Percentiles rank a stretch among this genome's conserved stretches.
These are phyloP conservation scores for Maudiozyma serrabonitensis DNA, from an alignment of 805 yeast species.

Conservation along the genomic window DNA sequence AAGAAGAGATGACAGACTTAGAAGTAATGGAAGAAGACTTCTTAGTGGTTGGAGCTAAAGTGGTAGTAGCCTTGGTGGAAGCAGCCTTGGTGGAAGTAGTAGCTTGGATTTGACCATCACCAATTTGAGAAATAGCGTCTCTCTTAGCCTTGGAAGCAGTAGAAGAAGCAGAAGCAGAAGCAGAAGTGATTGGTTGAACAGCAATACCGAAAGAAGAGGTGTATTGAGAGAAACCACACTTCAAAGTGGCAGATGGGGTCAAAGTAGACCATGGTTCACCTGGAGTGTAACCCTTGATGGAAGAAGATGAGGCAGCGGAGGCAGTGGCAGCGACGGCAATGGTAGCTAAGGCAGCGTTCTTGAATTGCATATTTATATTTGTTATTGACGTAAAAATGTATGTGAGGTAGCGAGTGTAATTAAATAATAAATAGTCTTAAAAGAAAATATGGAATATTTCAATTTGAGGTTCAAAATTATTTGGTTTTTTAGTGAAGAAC, in stretches of 20 bases:
- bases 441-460: background rate
- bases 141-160: conserved; percentile 28
- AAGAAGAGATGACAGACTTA: conserved; percentile 10
- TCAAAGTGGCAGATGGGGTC: conserved; percentile 49
- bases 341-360: conserved; percentile 24
- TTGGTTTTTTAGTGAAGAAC: too few relatives aligned
- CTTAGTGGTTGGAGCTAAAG: conserved; percentile 28
- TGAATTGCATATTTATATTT: conserved; percentile 14
- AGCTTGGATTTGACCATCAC: conserved; percentile 41
- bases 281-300: conserved; percentile 38
- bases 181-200: conserved; percentile 38
- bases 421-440: background rate
- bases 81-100: conserved; percentile 27
- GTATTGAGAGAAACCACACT: conserved; percentile 50
- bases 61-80: conserved; percentile 28
- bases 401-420: background rate
- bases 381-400: background rate
- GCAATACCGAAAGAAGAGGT: conserved; percentile 57
- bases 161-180: conserved; percentile 32
- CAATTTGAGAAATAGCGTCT: conserved; percentile 34
- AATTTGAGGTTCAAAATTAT: too few relatives aligned
- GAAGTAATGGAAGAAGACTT: conserved; percentile 11
- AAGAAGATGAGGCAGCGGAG: conserved; percentile 29
- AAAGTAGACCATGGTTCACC: conserved; percentile 60
- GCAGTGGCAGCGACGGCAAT: conserved; percentile 42